Percentiles rank a stretch among this genome's conserved stretches.
These are phyloP conservation scores for Pleurostoma richardsiae DNA, from an alignment of 2,329 filamentous ascomycete genomes.

Conservation along the genomic window DNA sequence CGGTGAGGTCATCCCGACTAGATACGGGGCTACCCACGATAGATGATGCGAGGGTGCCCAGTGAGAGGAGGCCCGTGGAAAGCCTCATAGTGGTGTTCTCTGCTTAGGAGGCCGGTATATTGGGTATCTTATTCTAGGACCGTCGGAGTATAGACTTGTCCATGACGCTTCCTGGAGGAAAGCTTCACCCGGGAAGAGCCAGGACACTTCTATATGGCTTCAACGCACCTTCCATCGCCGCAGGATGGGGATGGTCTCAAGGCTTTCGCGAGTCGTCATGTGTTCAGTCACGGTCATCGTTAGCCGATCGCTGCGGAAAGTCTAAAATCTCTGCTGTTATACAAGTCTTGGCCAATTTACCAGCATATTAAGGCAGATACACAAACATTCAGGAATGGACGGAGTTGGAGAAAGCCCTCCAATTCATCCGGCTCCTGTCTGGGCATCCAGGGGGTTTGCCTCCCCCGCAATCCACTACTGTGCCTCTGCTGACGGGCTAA, in stretches of 20 bases:
- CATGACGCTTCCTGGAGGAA: no score
- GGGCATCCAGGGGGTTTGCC: no score
- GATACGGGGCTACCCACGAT: neutral
- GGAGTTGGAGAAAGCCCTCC: neutral
- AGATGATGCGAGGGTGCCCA: neutral
- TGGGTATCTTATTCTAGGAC: no score
- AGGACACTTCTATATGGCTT: neutral
- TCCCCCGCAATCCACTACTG: neutral
- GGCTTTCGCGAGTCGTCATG: neutral
- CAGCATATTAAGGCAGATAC: slow-evolving; percentile 1
- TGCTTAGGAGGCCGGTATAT: no score
- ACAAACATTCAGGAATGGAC: neutral
- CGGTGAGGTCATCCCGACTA: neutral
- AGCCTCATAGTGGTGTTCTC: no score
- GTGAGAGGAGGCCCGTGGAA: neutral
- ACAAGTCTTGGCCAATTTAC: slow-evolving; percentile 11
- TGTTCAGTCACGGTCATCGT: neutral
- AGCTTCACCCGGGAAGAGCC: neutral
- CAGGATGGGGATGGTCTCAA: neutral
- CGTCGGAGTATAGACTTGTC: no score
- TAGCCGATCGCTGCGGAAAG: no score
- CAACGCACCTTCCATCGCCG: neutral
- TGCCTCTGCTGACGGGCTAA: neutral
- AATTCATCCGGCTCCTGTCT: neutral
- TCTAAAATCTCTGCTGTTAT: neutral